A percentile compares a stretch with the other conserved stretches of the same genome.
Evolutionary conservation across 2,329 filamentous ascomycete species (phyloP).

Genomic region (Verruconis gallopava): DNA sequence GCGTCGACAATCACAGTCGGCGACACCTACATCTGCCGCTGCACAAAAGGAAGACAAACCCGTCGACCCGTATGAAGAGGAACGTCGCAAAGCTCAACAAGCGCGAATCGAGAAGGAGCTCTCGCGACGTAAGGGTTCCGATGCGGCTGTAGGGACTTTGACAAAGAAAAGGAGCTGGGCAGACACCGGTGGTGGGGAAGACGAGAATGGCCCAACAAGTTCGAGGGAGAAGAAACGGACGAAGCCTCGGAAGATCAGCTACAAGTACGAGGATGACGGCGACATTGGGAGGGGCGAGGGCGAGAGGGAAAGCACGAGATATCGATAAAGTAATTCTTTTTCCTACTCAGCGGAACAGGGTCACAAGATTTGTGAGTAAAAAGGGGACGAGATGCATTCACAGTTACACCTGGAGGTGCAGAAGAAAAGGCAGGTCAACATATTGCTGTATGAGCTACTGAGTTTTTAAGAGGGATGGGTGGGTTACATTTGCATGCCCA

Average conservation of each 20-base stretch:
- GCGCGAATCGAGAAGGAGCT: constrained; percentile 57
- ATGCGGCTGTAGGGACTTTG: constrained; percentile 40
- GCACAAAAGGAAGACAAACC: constrained; percentile 9
- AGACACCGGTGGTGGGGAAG: constrained; percentile 28
- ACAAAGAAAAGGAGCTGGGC: constrained; percentile 31
- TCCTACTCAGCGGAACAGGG: no score
- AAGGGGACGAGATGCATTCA: no score
- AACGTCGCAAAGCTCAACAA: constrained; percentile 53
- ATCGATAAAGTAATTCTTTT: no score
- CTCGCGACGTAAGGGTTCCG: constrained; percentile 42
- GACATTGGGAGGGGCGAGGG: constrained; percentile 36
- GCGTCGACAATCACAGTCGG: constrained; percentile 7
- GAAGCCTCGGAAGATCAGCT: constrained; percentile 21
- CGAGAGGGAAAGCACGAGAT: constrained; percentile 41
- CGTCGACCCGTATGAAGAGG: constrained; percentile 51
- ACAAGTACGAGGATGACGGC: constrained; percentile 32
- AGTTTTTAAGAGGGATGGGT: no score
- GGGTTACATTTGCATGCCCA: no score
- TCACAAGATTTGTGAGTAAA: no score
- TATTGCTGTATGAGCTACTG: no score
- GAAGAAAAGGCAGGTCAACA: no score
- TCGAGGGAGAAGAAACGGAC: constrained; percentile 33
- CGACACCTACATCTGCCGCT: constrained; percentile 12
- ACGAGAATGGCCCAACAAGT: constrained; percentile 30
- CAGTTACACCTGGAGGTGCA: no score